Evolutionary conservation across 306 rosid genomes (phyloP).

Genomic region (Acacia confusa): DNA sequence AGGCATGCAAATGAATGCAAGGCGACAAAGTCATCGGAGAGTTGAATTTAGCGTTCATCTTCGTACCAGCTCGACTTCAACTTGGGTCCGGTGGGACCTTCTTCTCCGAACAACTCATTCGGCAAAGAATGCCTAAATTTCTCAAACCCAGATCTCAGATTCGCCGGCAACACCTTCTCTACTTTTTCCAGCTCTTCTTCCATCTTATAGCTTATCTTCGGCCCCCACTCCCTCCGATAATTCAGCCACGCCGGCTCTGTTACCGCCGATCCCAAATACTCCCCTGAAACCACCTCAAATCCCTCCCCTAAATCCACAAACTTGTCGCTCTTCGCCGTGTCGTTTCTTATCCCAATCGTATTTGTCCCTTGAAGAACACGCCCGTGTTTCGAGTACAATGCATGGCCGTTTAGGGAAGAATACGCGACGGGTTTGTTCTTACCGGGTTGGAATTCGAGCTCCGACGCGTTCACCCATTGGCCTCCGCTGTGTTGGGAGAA

Average conservation of each 20-base stretch:
- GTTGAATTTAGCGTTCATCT: constrained; percentile 48
- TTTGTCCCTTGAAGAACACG: constrained; percentile 61
- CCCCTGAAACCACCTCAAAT: constrained; percentile 46
- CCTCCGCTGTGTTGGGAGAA: constrained; percentile 78
- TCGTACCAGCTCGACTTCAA: constrained; percentile 62
- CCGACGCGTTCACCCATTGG: constrained; percentile 59
- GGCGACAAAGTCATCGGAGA: background rate
- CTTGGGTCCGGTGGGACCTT: constrained; percentile 88
- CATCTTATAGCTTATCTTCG: constrained; percentile 46
- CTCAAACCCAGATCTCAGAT: constrained; percentile 34
- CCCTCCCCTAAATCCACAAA: constrained; percentile 47
- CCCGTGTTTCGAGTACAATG: constrained; percentile 58
- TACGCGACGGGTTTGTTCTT: constrained; percentile 55
- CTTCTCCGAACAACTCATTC: constrained; percentile 58
- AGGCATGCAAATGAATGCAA: background rate
- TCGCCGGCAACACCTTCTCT: constrained; percentile 45
- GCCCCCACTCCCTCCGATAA: constrained; percentile 71
- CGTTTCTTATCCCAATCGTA: constrained; percentile 63
- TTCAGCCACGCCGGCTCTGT: constrained; percentile 67
- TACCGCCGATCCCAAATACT: constrained; percentile 44
- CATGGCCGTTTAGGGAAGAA: constrained; percentile 70
- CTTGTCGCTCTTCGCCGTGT: constrained; percentile 49
- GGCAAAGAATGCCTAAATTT: constrained; percentile 45
- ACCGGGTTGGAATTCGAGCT: constrained; percentile 51
- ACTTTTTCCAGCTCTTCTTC: constrained; percentile 43